phyloP scores from a whole-genome alignment of 352 stramenopile genomes.

The Globisporangium mamillatum region DNA sequence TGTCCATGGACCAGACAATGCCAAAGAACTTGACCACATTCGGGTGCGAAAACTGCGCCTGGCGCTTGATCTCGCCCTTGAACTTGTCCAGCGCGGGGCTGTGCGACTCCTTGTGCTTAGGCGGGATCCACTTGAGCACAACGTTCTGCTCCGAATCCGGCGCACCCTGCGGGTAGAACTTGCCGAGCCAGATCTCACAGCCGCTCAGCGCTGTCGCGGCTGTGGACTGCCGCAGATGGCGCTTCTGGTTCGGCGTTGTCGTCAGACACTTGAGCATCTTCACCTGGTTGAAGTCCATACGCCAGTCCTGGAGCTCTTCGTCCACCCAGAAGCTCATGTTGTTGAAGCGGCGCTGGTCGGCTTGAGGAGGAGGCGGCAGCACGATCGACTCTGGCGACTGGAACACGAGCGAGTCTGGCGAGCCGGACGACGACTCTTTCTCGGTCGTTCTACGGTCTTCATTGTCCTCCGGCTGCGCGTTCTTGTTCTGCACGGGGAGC shows the following conservation, averaged over 20 bases:
- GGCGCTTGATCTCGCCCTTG: slow-evolving; percentile 57
- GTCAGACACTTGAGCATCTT: slow-evolving; percentile 61
- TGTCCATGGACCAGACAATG: slow-evolving; percentile 67
- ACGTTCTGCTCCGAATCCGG: slow-evolving; percentile 38
- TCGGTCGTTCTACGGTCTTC: slow-evolving; percentile 9
- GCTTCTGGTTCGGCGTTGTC: slow-evolving; percentile 41
- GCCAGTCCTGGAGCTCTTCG: slow-evolving; percentile 65
- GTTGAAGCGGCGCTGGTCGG: slow-evolving; percentile 16
- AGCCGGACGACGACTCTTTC: slow-evolving; percentile 1
- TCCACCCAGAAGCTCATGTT: slow-evolving; percentile 64
- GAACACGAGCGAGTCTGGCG: slow-evolving; percentile 8
- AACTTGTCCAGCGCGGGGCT: slow-evolving; percentile 39
- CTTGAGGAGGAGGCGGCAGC: neutral
- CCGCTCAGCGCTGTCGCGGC: slow-evolving; percentile 28
- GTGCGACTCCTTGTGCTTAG: slow-evolving; percentile 25
- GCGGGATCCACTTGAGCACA: slow-evolving; percentile 54
- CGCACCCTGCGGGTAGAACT: slow-evolving; percentile 22
- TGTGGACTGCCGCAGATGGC: slow-evolving; percentile 34
- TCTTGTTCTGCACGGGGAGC: neutral
- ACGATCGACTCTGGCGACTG: neutral
- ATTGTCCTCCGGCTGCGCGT: neutral
- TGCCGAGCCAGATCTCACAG: slow-evolving; percentile 59
- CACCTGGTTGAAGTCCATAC: slow-evolving; percentile 57
- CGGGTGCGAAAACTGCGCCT: slow-evolving; percentile 63
- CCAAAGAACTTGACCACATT: slow-evolving; percentile 77